Evolutionary conservation across 208 protist genomes (phyloP), one percentile per base, ranked within the genome.

Genomic region (Wallacemonas sp.): DNA sequence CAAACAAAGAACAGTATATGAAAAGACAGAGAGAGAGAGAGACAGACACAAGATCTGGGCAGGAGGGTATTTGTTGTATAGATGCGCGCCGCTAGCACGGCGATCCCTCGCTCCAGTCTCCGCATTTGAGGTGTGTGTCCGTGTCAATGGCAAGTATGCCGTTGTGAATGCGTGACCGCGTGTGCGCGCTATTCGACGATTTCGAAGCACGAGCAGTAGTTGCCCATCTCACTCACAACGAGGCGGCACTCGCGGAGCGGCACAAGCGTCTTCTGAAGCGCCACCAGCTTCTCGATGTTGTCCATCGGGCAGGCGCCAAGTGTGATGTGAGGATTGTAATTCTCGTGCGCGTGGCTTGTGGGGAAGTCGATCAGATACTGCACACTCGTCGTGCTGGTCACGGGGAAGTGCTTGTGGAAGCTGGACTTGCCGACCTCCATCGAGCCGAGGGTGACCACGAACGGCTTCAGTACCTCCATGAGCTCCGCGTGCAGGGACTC

Each of bases 201-300:
- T 54, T 93, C 82, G 67, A 90, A 88, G 70, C 84, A 93, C 6
- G 81, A 90, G 61, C 76, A 81, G 64, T 81, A 90, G 69, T 87
- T 88, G 47, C 87, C 87, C 84, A 93, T 90, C 69, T 85, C 81
- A 16, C 79, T 81, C 26, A 93, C 84, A 1, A 93, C 83, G 3
- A 93, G 71, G 3, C 82, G 76, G 70, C 84, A 93, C 60, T 86
- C 76, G 2, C 72, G 68, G 77, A 79, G 85, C 17, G 87, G 77
- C 41, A 89, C 77, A 34, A 77, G 41, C 2, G 74, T 88, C 27
- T 61, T 62, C 57, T 90, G 78, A 48, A 93, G 78, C 48, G 80
- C 66, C n/a, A 75, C 68, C 24, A 86, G 61, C 43, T 60, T 74
- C 0, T 68, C 68, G 16, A 78, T 69, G 34, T 57, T 68, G 33